These are phyloP conservation scores for Suillus subluteus DNA, from an alignment of 768 basidiomycete species.

Conservation along the genomic window DNA sequence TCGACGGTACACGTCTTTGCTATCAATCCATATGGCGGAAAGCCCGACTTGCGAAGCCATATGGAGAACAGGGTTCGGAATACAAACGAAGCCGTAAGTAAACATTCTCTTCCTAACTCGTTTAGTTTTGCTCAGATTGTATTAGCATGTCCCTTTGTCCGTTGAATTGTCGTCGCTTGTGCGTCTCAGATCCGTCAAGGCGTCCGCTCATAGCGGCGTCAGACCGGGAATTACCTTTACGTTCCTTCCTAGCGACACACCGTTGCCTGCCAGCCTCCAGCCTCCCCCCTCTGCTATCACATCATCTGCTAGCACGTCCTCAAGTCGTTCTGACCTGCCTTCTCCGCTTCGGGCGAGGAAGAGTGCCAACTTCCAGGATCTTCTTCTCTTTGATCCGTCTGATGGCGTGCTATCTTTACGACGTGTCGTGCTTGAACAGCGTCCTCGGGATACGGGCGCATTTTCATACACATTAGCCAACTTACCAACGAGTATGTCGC, in stretches of 20 bases:
- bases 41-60: slow-evolving; percentile 64
- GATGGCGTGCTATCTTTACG: slow-evolving; percentile 60
- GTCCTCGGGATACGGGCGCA: slow-evolving; percentile 22
- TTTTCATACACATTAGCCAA: slow-evolving; percentile 33
- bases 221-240: slow-evolving; percentile 55
- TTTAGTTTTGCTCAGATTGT: slow-evolving; percentile 8
- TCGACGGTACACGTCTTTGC: slow-evolving; percentile 75
- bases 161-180: slow-evolving; percentile 60
- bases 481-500: slow-evolving; percentile 54
- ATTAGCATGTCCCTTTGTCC: slow-evolving; percentile 49
- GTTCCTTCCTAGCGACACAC: slow-evolving; percentile 47
- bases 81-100: slow-evolving; percentile 46
- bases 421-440: slow-evolving; percentile 51
- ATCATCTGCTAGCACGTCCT: slow-evolving; percentile 32
- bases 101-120: background rate
- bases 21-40: slow-evolving; percentile 76
- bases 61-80: slow-evolving; percentile 62
- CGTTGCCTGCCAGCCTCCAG: slow-evolving; percentile 45
- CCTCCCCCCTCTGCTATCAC: slow-evolving; percentile 31
- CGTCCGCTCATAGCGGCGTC: slow-evolving; percentile 30
- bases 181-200: slow-evolving; percentile 47
- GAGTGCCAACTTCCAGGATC: slow-evolving; percentile 59
- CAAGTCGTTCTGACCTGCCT: slow-evolving; percentile 32
- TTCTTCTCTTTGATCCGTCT: slow-evolving; percentile 67
- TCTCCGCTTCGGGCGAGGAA: slow-evolving; percentile 35